Base-by-base conservation (phyloP, 805 yeast genomes). In the Saccharomyces mikatae region DNA sequence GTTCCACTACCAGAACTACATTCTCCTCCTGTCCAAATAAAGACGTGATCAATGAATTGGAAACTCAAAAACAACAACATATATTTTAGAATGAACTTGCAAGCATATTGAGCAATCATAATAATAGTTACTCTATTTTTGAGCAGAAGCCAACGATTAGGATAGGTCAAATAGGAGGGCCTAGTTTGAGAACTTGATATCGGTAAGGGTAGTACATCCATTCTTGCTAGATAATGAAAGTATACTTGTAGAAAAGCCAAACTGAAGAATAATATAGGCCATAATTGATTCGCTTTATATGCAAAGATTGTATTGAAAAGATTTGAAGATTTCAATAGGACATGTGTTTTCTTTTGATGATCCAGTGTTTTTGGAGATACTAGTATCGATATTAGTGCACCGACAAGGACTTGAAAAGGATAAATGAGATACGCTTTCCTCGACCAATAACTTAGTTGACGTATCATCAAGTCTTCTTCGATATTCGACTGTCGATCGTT, bases 301-400 rank as follows among this genome's bases (percentile, higher is more conserved):
- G 75, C 75, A 58, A 73, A 71, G n/a, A 71, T 50, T 30, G 56
- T 56, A 53, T 73, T 73, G 46, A 72, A 48, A 2, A 61, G 14
- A 49, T 69, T 71, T 11, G 56, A 54, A 0, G 73, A 64, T 2
- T 63, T 53, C 3, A 70, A 58, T 4, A 68, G 30, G 50, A 65
- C 68, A 46, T 57, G 54, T 4, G 53, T 52, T 4, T 56, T 44
- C 22, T 53, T 58, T 28, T 65, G 65, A n/a, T 55, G 49, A 28
- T 57, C 57, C 26, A 64, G 53, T 32, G 56, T 56, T 10, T 59
- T 57, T n/a, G 57, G 55, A 8, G 63, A 53, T 6, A 62, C n/a
- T 24, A 62, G 9, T 36, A 53, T 32, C 28, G 62, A 57, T 11
- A 65, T 28, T 4, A 61, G n/a, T 11, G 54, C 36, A 21, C 71